These are phyloP conservation scores for Xylariaceae sp. DNA, from an alignment of 2,329 filamentous ascomycete species.

Conservation along the genomic window DNA sequence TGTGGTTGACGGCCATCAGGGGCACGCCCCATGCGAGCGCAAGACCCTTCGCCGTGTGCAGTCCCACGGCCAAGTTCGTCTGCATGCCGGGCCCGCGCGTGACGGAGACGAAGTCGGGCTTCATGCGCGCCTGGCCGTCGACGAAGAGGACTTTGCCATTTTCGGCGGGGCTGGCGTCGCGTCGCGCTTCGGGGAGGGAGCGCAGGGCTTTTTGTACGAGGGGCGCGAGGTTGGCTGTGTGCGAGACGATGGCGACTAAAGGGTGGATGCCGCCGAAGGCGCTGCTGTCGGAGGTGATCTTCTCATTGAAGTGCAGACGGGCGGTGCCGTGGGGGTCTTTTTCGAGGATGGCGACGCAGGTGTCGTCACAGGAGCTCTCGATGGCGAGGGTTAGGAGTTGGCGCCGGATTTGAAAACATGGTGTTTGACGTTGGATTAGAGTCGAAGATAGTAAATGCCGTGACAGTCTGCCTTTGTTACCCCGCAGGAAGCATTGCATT, in stretches of 20 bases:
- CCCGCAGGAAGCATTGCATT: conserved; percentile 9
- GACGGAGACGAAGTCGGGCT: conserved; percentile 79
- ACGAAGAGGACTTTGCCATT: conserved; percentile 18
- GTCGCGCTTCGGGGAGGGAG: conserved; percentile 38
- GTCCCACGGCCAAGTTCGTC: conserved; percentile 67
- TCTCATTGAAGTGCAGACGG: conserved; percentile 70
- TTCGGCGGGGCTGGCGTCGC: neutral
- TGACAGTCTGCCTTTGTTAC: conserved; percentile 7
- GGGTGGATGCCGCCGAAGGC: conserved; percentile 76
- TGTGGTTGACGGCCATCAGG: conserved; percentile 84
- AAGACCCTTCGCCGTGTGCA: conserved; percentile 83
- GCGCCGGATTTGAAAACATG: conserved; percentile 2
- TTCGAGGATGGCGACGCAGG: conserved; percentile 76
- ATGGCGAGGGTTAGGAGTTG: conserved; percentile 61
- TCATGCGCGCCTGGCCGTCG: conserved; percentile 34
- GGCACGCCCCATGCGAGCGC: conserved; percentile 78
- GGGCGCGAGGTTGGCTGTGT: conserved; percentile 63
- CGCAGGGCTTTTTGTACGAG: conserved; percentile 62
- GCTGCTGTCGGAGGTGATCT: conserved; percentile 74
- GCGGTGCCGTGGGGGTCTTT: conserved; percentile 43
- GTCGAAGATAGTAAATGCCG: neutral
- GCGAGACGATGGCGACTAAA: conserved; percentile 65
- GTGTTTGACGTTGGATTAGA: neutral
- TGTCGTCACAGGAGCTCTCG: conserved; percentile 88
- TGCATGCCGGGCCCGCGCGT: conserved; percentile 90